These are phyloP conservation scores for Penicillium sclerotiorum DNA, from an alignment of 2,329 filamentous ascomycete genomes.

Conservation along the genomic window DNA sequence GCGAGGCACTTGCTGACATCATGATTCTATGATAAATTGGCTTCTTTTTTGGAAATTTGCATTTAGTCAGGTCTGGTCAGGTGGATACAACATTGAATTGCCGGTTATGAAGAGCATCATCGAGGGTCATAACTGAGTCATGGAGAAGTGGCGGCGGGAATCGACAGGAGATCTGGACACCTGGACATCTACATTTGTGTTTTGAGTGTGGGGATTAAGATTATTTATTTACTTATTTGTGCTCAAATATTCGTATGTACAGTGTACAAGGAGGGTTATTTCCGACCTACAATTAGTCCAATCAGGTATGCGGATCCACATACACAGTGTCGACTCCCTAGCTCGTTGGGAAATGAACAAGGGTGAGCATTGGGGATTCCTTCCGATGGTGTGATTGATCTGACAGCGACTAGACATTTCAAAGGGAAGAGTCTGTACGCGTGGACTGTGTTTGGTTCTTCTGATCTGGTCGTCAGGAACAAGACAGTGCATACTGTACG, in stretches of 20 bases:
- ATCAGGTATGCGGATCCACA: constrained; percentile 1
- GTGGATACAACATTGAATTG: not conserved
- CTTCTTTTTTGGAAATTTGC: not conserved
- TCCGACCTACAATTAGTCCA: not conserved
- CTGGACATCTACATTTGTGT: not conserved
- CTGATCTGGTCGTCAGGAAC: constrained; percentile 8
- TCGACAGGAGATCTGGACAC: not conserved
- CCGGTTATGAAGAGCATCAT: not conserved
- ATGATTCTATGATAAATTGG: no score
- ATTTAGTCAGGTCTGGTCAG: not conserved
- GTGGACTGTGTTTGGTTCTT: not conserved
- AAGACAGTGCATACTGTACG: constrained; percentile 6
- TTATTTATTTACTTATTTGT: not conserved
- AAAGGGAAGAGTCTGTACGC: no score
- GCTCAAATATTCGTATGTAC: not conserved
- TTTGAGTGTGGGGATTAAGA: not conserved
- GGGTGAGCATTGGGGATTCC: constrained; percentile 13
- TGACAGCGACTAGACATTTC: not conserved
- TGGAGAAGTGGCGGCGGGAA: not conserved
- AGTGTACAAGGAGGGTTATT: not conserved
- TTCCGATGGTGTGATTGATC: constrained; percentile 10
- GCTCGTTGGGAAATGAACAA: constrained; percentile 1
- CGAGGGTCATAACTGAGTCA: constrained; percentile 1
- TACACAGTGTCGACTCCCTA: not conserved
- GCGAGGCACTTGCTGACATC: constrained; percentile 18